These are phyloP conservation scores for Xylariomycetidae sp. DNA, from an alignment of 2,329 filamentous ascomycete genomes.

Conservation along the genomic window DNA sequence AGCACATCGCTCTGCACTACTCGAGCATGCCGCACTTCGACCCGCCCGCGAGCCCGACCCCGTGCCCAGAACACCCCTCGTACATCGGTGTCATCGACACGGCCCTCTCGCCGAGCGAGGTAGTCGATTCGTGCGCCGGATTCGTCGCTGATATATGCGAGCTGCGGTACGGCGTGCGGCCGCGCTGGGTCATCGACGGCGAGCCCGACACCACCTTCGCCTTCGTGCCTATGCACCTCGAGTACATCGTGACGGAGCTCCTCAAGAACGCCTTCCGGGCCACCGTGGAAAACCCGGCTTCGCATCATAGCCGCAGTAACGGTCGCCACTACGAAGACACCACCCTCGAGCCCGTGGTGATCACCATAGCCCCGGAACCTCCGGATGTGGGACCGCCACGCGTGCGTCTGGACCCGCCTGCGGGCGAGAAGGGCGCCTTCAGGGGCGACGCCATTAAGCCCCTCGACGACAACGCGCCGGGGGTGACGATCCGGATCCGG, in stretches of 20 bases:
- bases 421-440: slow-evolving; percentile 36
- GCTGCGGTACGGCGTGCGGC: slow-evolving; percentile 87
- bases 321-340: slow-evolving; percentile 45
- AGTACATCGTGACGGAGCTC: slow-evolving; percentile 95
- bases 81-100: slow-evolving; percentile 98
- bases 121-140: slow-evolving; percentile 78
- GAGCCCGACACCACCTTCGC: slow-evolving; percentile 85
- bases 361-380: slow-evolving; percentile 79
- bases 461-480: slow-evolving; percentile 64
- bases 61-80: slow-evolving; percentile 49
- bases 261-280: slow-evolving; percentile 96
- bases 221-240: slow-evolving; percentile 90
- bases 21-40: slow-evolving; percentile 66
- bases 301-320: too few relatives aligned
- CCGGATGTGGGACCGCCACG: slow-evolving; percentile 25
- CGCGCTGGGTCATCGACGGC: slow-evolving; percentile 75
- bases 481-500: slow-evolving; percentile 90
- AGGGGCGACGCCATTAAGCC: slow-evolving; percentile 47
- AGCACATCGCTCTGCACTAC: slow-evolving; percentile 87
- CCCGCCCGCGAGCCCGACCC: slow-evolving; percentile 43
- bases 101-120: slow-evolving; percentile 71
- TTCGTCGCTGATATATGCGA: slow-evolving; percentile 97
- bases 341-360: slow-evolving; percentile 76
- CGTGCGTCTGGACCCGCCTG: slow-evolving; percentile 31
- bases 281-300: slow-evolving; percentile 80